Evolutionary conservation across 345 rosid genomes (phyloP), one percentile per base, ranked within the genome.

Genomic region (Mangifera indica): DNA sequence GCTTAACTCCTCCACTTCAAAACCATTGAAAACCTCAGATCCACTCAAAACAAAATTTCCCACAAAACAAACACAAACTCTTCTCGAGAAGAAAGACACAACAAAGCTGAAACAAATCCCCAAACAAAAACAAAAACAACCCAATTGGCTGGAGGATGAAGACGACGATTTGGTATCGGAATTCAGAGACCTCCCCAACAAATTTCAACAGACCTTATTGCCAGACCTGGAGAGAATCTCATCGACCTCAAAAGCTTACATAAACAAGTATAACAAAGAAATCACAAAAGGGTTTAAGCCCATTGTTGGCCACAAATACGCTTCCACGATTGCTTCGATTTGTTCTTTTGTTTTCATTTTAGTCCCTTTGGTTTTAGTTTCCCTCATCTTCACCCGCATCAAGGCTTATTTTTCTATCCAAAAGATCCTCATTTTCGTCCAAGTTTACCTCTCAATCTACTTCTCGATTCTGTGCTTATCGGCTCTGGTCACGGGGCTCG

Each of bases 211-310:
- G 77, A 81, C 89, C 0, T 66, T 96, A 3, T 10, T 91, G 17
- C 99, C 98, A 51, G 97, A 96, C 83, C 86, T 93, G 1, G 96
- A 91, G 63, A 82, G 73, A 81, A 84, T 96, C 88, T 93, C 98
- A 61, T 76, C 82, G 0, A 79, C 87, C 25, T 96, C 98, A 56
- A 91, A 85, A 73, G 85, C 79, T 63, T 96, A 96, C 86, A 72
- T 96, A 14, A 79, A 78, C 67, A 83, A 78, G 67, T 96, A 96
- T 83, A 93, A 88, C 87, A 86, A 93, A 73, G 86, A 93, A 72
- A 83, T 96, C 78, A 86, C 95, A 2, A 91, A 75, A 75, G 88
- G 88, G 73, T 89, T 96, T 80, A 96, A 89, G 62, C 96, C 96
- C 2, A 76, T 80, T 21, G 93, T 96, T 18, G 99, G 98, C 26